Evolutionary conservation across 805 yeast species (phyloP).

Genomic region (Nakazawaea laoshanensis): DNA sequence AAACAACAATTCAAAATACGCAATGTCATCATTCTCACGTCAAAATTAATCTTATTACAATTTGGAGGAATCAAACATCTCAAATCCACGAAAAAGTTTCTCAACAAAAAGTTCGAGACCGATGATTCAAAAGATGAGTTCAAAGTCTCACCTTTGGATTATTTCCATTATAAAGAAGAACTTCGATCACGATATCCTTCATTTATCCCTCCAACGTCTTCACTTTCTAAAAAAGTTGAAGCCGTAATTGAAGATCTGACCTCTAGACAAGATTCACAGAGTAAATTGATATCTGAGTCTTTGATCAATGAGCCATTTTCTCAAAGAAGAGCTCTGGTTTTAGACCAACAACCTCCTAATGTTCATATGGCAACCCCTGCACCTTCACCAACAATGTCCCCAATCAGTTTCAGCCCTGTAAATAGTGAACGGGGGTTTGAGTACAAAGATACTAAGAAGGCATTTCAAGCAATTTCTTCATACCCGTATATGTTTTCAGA

Average conservation of each 20-base stretch:
- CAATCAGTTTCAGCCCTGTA: constrained; percentile 22
- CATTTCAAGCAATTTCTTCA: constrained; percentile 23
- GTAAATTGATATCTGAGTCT: constrained; percentile 4
- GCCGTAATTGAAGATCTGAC: constrained; percentile 15
- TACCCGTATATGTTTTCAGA: constrained; percentile 23
- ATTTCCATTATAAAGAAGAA: constrained; percentile 71
- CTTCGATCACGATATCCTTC: constrained; percentile 70
- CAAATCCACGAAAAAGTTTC: constrained; percentile 34
- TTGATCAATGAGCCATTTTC: constrained; percentile 22
- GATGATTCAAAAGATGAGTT: constrained; percentile 16
- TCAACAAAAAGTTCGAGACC: constrained; percentile 30
- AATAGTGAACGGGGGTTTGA: not conserved
- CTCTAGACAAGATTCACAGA: not conserved
- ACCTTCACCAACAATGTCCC: constrained; percentile 69
- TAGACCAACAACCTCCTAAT: constrained; percentile 25
- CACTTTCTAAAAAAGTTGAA: constrained; percentile 36
- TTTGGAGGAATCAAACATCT: constrained; percentile 50
- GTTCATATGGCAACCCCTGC: constrained; percentile 81
- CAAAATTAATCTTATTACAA: constrained; percentile 46
- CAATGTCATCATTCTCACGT: constrained; percentile 42
- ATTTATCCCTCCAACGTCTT: constrained; percentile 41
- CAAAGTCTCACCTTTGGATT: constrained; percentile 76
- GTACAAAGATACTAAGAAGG: constrained; percentile 14
- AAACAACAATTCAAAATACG: constrained; percentile 37
- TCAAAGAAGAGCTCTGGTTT: constrained; percentile 19